phyloP scores from a whole-genome alignment of 306 rosid species.

The Prunus kanzakura region DNA sequence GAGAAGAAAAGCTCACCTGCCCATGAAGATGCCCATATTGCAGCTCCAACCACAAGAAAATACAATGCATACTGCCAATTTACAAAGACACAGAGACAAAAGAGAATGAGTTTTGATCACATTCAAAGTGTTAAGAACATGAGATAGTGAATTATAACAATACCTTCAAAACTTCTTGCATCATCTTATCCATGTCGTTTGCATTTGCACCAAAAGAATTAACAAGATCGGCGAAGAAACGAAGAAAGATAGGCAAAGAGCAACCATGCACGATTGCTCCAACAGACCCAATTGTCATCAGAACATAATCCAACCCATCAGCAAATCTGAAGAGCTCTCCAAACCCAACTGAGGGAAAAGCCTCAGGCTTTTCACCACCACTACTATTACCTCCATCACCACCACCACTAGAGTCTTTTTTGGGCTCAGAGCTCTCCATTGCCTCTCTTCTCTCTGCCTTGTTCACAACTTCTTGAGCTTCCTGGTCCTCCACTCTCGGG shows the following conservation, averaged over 20 bases:
- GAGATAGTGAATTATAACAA: neutral
- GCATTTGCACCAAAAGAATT: constrained; percentile 93
- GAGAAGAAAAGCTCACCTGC: constrained; percentile 56
- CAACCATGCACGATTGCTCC: constrained; percentile 97
- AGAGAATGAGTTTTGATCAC: constrained; percentile 10
- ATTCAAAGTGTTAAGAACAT: neutral
- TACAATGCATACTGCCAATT: constrained; percentile 88
- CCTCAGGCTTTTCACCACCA: constrained; percentile 49
- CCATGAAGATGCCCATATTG: constrained; percentile 99
- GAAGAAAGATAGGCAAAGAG: constrained; percentile 83
- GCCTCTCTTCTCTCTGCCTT: constrained; percentile 26
- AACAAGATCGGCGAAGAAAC: constrained; percentile 97
- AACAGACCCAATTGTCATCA: constrained; percentile 76
- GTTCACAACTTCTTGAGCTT: constrained; percentile 15
- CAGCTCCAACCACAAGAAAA: constrained; percentile 97
- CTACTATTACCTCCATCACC: constrained; percentile 18
- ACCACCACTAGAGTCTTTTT: constrained; percentile 33
- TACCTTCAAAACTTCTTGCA: constrained; percentile 88
- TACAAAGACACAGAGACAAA: neutral
- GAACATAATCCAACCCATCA: constrained; percentile 79
- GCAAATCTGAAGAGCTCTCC: constrained; percentile 81
- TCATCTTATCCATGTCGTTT: constrained; percentile 75
- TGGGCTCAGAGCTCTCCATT: constrained; percentile 45
- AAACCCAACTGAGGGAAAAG: constrained; percentile 53
- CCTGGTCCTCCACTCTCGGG: neutral